A percentile compares a stretch with the other conserved stretches of the same genome.
Conservation (phyloP, 75 land plant species). For the Larix kaempferi region DNA sequence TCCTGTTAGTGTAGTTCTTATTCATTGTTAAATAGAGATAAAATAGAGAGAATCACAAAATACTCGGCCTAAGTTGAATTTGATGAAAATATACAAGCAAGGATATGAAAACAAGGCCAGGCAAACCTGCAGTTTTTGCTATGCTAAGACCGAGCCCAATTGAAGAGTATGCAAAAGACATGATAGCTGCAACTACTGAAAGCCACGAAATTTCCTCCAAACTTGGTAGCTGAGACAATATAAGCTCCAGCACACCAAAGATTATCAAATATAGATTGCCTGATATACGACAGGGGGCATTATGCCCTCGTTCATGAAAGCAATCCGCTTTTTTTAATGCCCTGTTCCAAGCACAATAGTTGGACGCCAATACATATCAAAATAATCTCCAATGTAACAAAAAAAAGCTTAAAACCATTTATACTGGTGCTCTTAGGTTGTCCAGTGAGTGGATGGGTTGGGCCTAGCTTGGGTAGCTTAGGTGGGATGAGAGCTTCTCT, state of each 20-base stretch:
- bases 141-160: conserved; percentile 68
- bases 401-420: too few species aligned
- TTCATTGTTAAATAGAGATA: too few species aligned
- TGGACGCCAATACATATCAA: too few species aligned
- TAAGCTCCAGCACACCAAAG: conserved; percentile 39
- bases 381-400: too few species aligned
- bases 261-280: conserved; percentile 26
- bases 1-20: too few species aligned
- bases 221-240: conserved; percentile 60
- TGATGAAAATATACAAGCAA: background rate
- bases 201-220: conserved; percentile 53
- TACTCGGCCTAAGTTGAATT: too few species aligned
- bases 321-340: conserved; percentile 42
- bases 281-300: conserved; percentile 25
- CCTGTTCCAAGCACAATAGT: conserved; percentile 15
- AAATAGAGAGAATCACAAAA: too few species aligned
- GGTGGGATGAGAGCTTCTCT: too few species aligned
- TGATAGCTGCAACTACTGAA: conserved; percentile 66
- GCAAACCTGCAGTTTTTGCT: conserved; percentile 35
- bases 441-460: too few species aligned
- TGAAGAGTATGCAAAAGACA: conserved; percentile 72
- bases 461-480: too few species aligned
- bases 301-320: conserved; percentile 40
- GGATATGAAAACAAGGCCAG: too few species aligned
- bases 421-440: too few species aligned